Evolutionary conservation across 2,329 filamentous ascomycete genomes (phyloP).

Genomic region (Paraphoma chrysanthemicola): DNA sequence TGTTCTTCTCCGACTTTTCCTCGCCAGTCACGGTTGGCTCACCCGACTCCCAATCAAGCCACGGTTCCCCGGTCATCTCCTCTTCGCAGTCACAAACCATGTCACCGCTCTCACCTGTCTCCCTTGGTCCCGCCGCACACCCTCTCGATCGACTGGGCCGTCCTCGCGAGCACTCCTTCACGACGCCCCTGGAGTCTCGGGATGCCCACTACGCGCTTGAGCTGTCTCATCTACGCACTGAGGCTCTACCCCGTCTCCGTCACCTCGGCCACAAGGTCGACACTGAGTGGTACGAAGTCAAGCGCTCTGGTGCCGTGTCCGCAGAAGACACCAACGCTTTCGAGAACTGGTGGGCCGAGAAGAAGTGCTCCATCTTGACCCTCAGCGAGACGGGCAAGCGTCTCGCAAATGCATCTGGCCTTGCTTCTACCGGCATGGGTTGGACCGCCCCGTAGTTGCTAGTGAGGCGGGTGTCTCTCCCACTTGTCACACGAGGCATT

Average conservation of each 20-base stretch:
- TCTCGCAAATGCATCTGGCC: conserved; percentile 30
- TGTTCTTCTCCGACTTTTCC: conserved; percentile 31
- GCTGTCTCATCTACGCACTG: conserved; percentile 48
- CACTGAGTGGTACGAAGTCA: conserved; percentile 41
- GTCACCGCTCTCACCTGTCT: conserved; percentile 38
- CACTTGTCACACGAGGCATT: conserved; percentile 11
- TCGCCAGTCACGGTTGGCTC: conserved; percentile 33
- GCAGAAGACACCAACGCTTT: conserved; percentile 40
- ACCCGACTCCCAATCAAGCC: conserved; percentile 32
- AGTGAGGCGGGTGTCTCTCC: conserved; percentile 29
- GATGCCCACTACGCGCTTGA: conserved; percentile 43
- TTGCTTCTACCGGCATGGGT: conserved; percentile 40
- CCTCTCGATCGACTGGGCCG: conserved; percentile 15
- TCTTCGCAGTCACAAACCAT: conserved; percentile 29
- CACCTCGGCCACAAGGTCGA: conserved; percentile 47
- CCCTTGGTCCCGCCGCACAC: conserved; percentile 30
- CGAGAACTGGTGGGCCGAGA: conserved; percentile 49
- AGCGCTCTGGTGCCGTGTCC: conserved; percentile 25
- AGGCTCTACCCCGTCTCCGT: conserved; percentile 52
- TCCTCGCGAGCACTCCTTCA: conserved; percentile 41
- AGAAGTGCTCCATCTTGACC: conserved; percentile 40
- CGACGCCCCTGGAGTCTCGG: conserved; percentile 43
- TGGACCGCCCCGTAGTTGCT: conserved; percentile 44
- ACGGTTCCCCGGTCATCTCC: conserved; percentile 29
- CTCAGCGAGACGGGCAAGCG: conserved; percentile 41